Percentiles rank a stretch among this genome's conserved stretches.
phyloP scores from a whole-genome alignment of 805 yeast species.

The Torulaspora quercuum region DNA sequence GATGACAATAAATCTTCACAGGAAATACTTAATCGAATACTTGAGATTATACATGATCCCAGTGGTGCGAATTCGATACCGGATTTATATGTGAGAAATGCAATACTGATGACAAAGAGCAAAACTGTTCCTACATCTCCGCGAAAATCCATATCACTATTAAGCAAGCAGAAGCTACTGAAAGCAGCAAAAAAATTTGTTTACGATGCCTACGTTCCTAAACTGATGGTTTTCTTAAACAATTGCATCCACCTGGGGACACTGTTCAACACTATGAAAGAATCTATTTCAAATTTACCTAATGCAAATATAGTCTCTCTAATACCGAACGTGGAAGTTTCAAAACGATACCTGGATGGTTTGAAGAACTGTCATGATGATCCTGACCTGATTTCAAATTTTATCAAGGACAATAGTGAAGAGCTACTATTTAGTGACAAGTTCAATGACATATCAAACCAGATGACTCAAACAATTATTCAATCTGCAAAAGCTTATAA shows the following conservation, averaged over 20 bases:
- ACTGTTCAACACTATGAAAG: slow-evolving; percentile 16
- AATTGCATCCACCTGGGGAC: slow-evolving; percentile 21
- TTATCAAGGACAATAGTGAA: slow-evolving; percentile 24
- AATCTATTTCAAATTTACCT: slow-evolving; percentile 12
- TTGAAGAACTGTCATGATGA: slow-evolving; percentile 11
- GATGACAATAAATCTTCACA: slow-evolving; percentile 31
- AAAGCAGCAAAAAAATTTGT: slow-evolving; percentile 34
- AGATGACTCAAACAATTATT: slow-evolving; percentile 9
- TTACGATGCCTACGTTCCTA: slow-evolving; percentile 33
- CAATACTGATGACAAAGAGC: slow-evolving; percentile 27
- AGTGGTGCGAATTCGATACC: slow-evolving; percentile 41
- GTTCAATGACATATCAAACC: slow-evolving; percentile 23
- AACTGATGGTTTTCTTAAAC: slow-evolving; percentile 28
- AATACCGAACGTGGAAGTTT: slow-evolving; percentile 22
- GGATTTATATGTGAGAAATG: slow-evolving; percentile 41
- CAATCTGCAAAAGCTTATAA: slow-evolving; percentile 14
- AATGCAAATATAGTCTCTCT: slow-evolving; percentile 7
- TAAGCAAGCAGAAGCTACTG: slow-evolving; percentile 36
- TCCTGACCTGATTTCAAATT: slow-evolving; percentile 10
- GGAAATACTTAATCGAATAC: slow-evolving; percentile 31
- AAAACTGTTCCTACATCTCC: slow-evolving; percentile 33
- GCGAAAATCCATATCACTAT: slow-evolving; percentile 35
- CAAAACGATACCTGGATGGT: slow-evolving; percentile 4
- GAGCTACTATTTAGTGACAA: slow-evolving; percentile 21
- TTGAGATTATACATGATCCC: slow-evolving; percentile 37